Evolutionary conservation across 2,329 filamentous ascomycete species (phyloP), one percentile per base, ranked within the genome.

Genomic region (Apiospora koreana): DNA sequence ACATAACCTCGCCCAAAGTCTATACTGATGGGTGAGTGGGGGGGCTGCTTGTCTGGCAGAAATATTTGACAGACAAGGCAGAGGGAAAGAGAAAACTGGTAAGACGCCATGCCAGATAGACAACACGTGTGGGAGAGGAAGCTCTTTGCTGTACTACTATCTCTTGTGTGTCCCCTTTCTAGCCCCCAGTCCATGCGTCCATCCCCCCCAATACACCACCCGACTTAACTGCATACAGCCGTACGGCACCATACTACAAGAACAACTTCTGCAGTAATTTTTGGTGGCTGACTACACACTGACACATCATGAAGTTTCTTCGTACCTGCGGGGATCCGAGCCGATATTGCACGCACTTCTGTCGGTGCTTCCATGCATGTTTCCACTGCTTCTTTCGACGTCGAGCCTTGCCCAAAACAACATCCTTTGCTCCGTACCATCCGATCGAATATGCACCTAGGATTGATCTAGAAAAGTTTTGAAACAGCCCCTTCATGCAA

Each of bases 281-380:
- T 62, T 62, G 21, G 9, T 62, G 54, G 54, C 54, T 58, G 50
- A 62, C 54, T 62, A 38, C 54, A n/a, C 54, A 62, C 31, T 62
- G 54, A 62, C 54, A 38, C 54, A 38, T 38, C 9, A 62, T 62
- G 54, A 31, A 58, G 50, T 28, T 58, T 58, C 28, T 58, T 62
- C 31, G 54, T 62, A 62, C 31, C 31, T 38, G 54, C 54, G 54
- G 54, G 54, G 31, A 62, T 23, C 54, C 54, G 54, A 62, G 54
- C 54, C 54, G 54, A 23, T 62, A 43, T 66, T 66, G 23, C 41
- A 46, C 65, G 9, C 65, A 62, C 54, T 38, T 68, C 48, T 35
- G 38, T 58, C 21, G 69, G 70, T 69, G 71, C 74, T 75, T 75
- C 73, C 70, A 75, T 75, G 73, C 73, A 75, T 73, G 68, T 68